These are phyloP conservation scores for Pterulicium gracile DNA, from an alignment of 1,284 basidiomycete genomes.

Conservation along the genomic window DNA sequence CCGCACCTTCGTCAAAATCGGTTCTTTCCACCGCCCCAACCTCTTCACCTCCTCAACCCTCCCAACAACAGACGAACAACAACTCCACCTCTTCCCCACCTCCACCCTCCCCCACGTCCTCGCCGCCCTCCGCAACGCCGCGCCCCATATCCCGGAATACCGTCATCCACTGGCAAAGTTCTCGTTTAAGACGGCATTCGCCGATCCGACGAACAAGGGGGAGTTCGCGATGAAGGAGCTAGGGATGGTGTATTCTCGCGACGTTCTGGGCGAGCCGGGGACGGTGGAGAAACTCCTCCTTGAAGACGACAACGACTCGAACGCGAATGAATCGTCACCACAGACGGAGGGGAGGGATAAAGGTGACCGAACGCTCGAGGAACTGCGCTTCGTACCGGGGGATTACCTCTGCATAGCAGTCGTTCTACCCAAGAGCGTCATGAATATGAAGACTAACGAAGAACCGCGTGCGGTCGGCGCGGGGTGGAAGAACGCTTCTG, in stretches of 20 bases:
- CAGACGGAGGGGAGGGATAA: constrained; percentile 32
- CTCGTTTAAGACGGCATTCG: constrained; percentile 66
- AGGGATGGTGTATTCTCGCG: constrained; percentile 67
- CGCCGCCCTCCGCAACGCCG: constrained; percentile 58
- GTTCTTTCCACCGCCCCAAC: constrained; percentile 55
- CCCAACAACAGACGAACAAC: constrained; percentile 68
- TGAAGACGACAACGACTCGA: constrained; percentile 27
- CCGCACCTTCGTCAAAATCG: constrained; percentile 71
- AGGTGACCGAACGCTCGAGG: constrained; percentile 61
- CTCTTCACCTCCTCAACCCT: constrained; percentile 66
- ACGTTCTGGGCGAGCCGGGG: constrained; percentile 70
- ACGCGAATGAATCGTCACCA: constrained; percentile 22
- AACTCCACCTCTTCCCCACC: constrained; percentile 73
- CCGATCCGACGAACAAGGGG: constrained; percentile 58
- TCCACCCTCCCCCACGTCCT: constrained; percentile 67
- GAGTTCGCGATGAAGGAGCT: constrained; percentile 64
- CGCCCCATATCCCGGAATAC: constrained; percentile 53
- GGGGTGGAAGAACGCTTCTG: constrained; percentile 22
- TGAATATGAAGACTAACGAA: constrained; percentile 38
- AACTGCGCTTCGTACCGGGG: constrained; percentile 65
- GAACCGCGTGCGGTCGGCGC: constrained; percentile 28
- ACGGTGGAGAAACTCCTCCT: constrained; percentile 42
- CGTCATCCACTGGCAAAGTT: constrained; percentile 70
- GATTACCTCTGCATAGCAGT: constrained; percentile 67
- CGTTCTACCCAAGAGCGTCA: constrained; percentile 52